Evolutionary conservation across 768 basidiomycete species (phyloP).

Genomic region (Auricularia sp.): DNA sequence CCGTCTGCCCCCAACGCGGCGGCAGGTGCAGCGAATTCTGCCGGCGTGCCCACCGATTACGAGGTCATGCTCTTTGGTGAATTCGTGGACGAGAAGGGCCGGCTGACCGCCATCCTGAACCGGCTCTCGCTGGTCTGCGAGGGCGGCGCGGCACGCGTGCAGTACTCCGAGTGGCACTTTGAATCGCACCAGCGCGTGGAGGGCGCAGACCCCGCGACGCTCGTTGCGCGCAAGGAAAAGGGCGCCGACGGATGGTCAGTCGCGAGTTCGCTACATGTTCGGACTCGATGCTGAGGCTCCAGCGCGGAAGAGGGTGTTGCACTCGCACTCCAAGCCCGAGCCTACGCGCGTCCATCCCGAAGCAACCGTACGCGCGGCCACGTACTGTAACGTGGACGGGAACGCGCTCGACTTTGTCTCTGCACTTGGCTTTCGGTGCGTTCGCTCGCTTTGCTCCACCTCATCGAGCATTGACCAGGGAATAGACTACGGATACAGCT

Average conservation of each 20-base stretch:
- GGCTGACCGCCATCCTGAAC: constrained; percentile 63
- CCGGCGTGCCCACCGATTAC: constrained; percentile 32
- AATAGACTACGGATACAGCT: constrained; percentile 59
- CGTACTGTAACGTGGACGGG: constrained; percentile 65
- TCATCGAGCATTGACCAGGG: not conserved
- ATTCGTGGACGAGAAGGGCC: constrained; percentile 57
- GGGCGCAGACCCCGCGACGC: constrained; percentile 53
- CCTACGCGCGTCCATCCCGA: constrained; percentile 76
- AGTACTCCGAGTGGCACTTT: constrained; percentile 8
- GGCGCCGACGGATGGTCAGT: constrained; percentile 65
- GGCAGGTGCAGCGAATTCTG: not conserved
- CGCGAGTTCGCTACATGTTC: constrained; percentile 13
- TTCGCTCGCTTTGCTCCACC: constrained; percentile 5
- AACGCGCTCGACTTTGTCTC: constrained; percentile 75
- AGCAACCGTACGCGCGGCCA: constrained; percentile 81
- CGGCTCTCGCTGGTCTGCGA: constrained; percentile 76
- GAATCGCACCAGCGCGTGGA: constrained; percentile 50
- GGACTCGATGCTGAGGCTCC: constrained; percentile 1
- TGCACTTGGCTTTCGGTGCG: constrained; percentile 67
- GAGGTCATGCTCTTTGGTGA: constrained; percentile 79
- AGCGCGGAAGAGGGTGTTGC: constrained; percentile 46
- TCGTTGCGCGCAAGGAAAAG: constrained; percentile 53
- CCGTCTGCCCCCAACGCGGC: not conserved
- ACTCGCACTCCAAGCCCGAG: constrained; percentile 76
- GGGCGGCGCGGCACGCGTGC: constrained; percentile 37